phyloP scores from a whole-genome alignment of 2,329 filamentous ascomycete species.

The Aspergillus bombycis region DNA sequence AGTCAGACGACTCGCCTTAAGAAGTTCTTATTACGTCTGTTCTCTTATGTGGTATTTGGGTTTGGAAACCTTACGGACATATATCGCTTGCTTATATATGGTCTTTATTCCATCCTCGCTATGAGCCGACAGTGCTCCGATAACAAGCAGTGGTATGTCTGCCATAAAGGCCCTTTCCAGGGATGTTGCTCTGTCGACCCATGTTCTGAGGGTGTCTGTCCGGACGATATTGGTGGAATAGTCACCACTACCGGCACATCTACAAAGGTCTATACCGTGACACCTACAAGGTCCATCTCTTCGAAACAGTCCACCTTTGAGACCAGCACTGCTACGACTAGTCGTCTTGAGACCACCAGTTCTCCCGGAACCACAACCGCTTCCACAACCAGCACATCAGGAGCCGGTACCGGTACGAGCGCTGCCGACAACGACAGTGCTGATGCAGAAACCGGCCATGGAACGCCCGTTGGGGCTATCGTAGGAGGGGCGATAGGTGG shows the following conservation, averaged over 20 bases:
- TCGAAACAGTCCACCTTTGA: neutral
- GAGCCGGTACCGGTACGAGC: neutral
- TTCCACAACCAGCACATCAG: constrained; percentile 19
- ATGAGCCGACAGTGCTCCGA: constrained; percentile 20
- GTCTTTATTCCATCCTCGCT: neutral
- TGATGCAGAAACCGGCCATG: neutral
- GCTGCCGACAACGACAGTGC: neutral
- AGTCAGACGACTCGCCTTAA: neutral
- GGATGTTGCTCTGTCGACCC: constrained; percentile 40
- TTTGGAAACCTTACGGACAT: neutral
- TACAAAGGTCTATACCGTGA: constrained; percentile 1
- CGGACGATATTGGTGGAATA: constrained; percentile 20
- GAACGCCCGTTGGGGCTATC: neutral
- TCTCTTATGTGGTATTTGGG: neutral
- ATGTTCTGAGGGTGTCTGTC: constrained; percentile 35
- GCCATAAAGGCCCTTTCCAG: constrained; percentile 25
- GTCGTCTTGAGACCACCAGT: neutral
- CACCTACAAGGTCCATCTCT: neutral
- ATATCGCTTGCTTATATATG: neutral
- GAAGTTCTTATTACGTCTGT: neutral
- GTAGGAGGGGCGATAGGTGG: constrained; percentile 29
- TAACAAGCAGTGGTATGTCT: constrained; percentile 31
- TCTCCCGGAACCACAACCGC: neutral
- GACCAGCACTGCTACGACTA: neutral
- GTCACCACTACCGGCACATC: constrained; percentile 3